These are phyloP conservation scores for Annulohypoxylon moriforme DNA, from an alignment of 495 filamentous ascomycete genomes.

Conservation along the genomic window DNA sequence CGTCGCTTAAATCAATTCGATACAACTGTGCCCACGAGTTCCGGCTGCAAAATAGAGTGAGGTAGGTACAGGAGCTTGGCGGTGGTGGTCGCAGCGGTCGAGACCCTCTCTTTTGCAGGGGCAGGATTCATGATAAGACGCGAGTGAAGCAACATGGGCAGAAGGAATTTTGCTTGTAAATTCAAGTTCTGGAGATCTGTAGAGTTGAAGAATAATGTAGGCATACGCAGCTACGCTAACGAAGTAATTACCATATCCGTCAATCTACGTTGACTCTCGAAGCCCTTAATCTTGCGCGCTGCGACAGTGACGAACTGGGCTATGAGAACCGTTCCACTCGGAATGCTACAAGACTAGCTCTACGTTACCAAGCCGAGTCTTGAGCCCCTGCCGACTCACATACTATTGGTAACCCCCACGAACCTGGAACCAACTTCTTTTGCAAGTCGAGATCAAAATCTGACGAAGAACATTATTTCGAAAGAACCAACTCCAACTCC, in stretches of 20 bases:
- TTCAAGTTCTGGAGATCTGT: neutral
- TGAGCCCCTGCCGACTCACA: slow-evolving; percentile 28
- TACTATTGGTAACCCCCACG: slow-evolving; percentile 10
- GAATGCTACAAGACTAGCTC: slow-evolving; percentile 28
- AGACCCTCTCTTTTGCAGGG: slow-evolving; percentile 26
- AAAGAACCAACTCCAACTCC: slow-evolving; percentile 15
- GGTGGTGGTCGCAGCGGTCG: neutral
- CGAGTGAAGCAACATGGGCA: slow-evolving; percentile 5
- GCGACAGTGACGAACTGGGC: slow-evolving; percentile 39
- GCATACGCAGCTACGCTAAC: neutral
- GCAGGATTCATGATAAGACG: slow-evolving; percentile 12
- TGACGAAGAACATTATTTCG: neutral
- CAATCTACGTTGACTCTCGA: slow-evolving; percentile 24
- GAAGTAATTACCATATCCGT: slow-evolving; percentile 40
- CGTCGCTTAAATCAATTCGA: slow-evolving; percentile 13
- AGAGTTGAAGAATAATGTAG: slow-evolving; percentile 12
- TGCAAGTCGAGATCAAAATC: slow-evolving; percentile 3
- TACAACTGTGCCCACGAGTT: neutral
- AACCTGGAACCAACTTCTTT: slow-evolving; percentile 14
- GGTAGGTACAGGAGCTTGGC: slow-evolving; percentile 10
- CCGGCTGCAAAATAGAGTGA: slow-evolving; percentile 4
- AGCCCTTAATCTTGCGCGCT: slow-evolving; percentile 42
- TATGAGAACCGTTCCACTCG: slow-evolving; percentile 30
- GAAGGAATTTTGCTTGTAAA: neutral
- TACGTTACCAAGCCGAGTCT: slow-evolving; percentile 23